A percentile compares a stretch with the other conserved stretches of the same genome.
These are phyloP conservation scores for Funneliformis mosseae DNA, from an alignment of 192 early-diverging fungal genomes.

Conservation along the genomic window DNA sequence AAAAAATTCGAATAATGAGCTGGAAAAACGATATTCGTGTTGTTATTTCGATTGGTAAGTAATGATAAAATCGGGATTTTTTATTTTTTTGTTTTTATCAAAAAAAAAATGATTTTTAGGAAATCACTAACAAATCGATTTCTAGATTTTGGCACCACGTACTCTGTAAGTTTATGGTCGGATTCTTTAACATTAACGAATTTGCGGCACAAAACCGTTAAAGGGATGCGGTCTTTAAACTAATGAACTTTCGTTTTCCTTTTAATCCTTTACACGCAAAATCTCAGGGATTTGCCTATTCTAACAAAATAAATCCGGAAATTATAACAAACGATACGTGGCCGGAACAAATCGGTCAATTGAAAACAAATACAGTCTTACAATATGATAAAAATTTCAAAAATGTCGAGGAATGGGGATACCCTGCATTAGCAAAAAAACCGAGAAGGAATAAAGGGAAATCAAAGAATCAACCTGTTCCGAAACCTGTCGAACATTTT, in stretches of 20 bases:
- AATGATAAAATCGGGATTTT: not conserved
- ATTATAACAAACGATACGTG: slow-evolving; percentile 19
- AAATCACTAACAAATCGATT: not conserved
- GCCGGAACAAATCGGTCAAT: not conserved
- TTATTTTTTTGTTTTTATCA: not conserved
- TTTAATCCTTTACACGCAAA: not conserved
- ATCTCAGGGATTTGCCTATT: not conserved
- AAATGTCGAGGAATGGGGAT: slow-evolving; percentile 12
- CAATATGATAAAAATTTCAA: slow-evolving; percentile 16
- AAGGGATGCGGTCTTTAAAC: not conserved
- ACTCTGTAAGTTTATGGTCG: not conserved
- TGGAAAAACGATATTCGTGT: not conserved
- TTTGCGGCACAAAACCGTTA: no score
- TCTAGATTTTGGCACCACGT: not conserved
- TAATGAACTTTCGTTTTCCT: not conserved
- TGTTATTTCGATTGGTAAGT: not conserved
- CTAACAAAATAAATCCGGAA: slow-evolving; percentile 16
- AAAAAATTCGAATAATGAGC: not conserved
- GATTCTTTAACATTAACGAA: not conserved
- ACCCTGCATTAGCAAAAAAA: slow-evolving; percentile 10
- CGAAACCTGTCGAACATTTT: not conserved
- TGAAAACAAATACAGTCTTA: slow-evolving; percentile 24
- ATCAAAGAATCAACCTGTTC: not conserved
- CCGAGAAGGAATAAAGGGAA: not conserved
- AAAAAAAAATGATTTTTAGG: not conserved